Evolutionary conservation across 148 eudicot species (phyloP).

Genomic region (Dysphania ambrosioides): DNA sequence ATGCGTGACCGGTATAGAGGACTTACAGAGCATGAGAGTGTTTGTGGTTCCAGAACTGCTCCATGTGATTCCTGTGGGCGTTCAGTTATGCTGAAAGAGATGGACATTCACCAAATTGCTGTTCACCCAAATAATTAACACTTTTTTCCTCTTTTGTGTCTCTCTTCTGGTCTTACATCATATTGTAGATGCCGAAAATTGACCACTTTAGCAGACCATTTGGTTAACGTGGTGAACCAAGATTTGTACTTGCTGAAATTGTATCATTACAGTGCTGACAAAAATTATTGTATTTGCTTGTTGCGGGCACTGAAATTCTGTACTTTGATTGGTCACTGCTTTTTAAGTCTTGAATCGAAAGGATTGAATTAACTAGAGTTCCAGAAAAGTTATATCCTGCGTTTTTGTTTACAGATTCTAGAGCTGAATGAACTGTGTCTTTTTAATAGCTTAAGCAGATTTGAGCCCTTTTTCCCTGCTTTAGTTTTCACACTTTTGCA

Average conservation of each 20-base stretch:
- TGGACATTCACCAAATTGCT: conserved; percentile 89
- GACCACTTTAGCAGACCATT: conserved; percentile 1
- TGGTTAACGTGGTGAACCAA: neutral
- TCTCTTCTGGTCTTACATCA: conserved; percentile 2
- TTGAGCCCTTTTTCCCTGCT: neutral
- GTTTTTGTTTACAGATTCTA: no score
- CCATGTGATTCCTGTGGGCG: conserved; percentile 96
- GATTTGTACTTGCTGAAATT: conserved; percentile 1
- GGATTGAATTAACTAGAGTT: neutral
- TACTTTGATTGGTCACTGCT: neutral
- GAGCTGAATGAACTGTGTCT: no score
- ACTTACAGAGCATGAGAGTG: conserved; percentile 77
- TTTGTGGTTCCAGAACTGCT: conserved; percentile 90
- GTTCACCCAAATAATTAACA: conserved; percentile 69
- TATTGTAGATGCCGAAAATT: conserved; percentile 6
- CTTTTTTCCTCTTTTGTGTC: neutral
- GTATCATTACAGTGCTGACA: neutral
- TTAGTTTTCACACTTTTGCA: neutral
- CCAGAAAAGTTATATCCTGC: neutral
- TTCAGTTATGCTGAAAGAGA: conserved; percentile 86
- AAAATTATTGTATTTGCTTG: neutral
- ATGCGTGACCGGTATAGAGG: conserved; percentile 74
- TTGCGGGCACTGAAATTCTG: conserved; percentile 1
- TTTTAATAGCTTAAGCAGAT: no score
- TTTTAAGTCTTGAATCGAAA: neutral